Evolutionary conservation across 139 green algal species (phyloP).

Genomic region (Chlorella sp.): DNA sequence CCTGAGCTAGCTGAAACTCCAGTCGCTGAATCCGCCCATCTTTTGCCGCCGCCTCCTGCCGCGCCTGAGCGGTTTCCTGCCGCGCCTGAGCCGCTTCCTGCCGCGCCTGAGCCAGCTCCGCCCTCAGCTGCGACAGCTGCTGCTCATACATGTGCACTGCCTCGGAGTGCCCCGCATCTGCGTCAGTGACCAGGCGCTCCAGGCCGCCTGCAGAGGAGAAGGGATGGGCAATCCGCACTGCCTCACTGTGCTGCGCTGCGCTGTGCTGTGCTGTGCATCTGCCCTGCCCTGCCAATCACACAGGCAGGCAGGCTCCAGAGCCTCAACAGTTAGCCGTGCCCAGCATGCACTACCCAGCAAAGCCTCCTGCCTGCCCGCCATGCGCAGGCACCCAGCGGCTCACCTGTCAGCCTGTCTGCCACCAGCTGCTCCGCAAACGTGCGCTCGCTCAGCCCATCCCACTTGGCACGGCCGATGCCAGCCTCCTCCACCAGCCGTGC

Average conservation of each 20-base stretch:
- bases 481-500: neutral
- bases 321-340: too few relatives aligned
- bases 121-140: neutral
- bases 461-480: neutral
- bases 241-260: too few relatives aligned
- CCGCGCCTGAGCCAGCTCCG: neutral
- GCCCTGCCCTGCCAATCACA: too few relatives aligned
- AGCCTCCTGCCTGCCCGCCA: neutral
- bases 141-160: neutral
- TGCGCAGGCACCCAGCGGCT: neutral
- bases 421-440: neutral
- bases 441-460: too few relatives aligned
- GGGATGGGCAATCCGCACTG: too few relatives aligned
- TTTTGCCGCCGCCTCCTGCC: neutral
- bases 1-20: neutral
- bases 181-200: neutral
- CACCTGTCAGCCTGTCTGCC: conserved; percentile 4
- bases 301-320: too few relatives aligned
- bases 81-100: neutral
- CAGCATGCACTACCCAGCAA: too few relatives aligned
- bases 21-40: neutral
- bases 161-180: neutral
- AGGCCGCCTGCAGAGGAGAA: neutral
- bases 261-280: too few relatives aligned
- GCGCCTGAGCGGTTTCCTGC: neutral